Percentiles rank a stretch among this genome's conserved stretches.
Conservation (phyloP, 1,139 yeast genomes). For the Candida mesenterica region DNA sequence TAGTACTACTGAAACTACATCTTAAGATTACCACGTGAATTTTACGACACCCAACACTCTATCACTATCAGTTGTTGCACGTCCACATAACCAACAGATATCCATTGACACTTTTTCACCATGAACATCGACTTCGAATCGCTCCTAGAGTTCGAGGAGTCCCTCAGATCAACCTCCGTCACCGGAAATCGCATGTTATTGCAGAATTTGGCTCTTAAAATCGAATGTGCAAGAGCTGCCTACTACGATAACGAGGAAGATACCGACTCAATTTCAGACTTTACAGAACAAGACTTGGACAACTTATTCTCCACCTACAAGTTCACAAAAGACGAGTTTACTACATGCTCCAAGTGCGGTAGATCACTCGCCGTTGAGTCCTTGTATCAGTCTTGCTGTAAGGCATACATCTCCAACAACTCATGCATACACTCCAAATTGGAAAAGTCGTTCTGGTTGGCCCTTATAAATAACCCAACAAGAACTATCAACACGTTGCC, state of each 20-base stretch:
- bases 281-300: conserved; percentile 16
- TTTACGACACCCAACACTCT: no score
- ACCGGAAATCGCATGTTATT: conserved; percentile 20
- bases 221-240: conserved; percentile 25
- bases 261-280: conserved; percentile 6
- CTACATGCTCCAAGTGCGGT: conserved; percentile 35
- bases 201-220: conserved; percentile 31
- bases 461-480: conserved; percentile 45
- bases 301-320: conserved; percentile 24
- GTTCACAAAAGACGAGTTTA: conserved; percentile 33
- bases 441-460: conserved; percentile 46
- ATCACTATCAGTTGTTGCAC: no score
- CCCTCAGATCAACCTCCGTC: conserved; percentile 28
- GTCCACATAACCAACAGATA: no score
- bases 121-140: conserved; percentile 30
- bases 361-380: conserved; percentile 16
- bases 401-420: conserved; percentile 17
- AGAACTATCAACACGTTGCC: conserved; percentile 49
- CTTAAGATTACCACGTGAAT: no score
- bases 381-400: conserved; percentile 22
- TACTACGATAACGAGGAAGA: conserved; percentile 13
- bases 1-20: no score
- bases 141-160: conserved; percentile 44
- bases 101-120: neutral
- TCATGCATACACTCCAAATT: conserved; percentile 23